Evolutionary conservation across 164 flowering plant species (phyloP).

Genomic region (grape (Vitis vinifera)): ASM3070453v1 NC_081814.1:12372501-12373000

Average conservation of each 20-base stretch:
- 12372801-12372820: too few species aligned
- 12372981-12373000: too few species aligned
- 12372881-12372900: too few species aligned
- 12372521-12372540: constrained; percentile 30
- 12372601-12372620: constrained; percentile 53
- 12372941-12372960: too few species aligned
- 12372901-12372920: too few species aligned
- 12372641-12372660: constrained; percentile 41
- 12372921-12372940: too few species aligned
- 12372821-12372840: too few species aligned
- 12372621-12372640: constrained; percentile 47
- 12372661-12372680: constrained; percentile 53
- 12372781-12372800: too few species aligned
- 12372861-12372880: too few species aligned
- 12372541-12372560: constrained; percentile 22
- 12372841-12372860: too few species aligned
- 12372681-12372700: constrained; percentile 42
- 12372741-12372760: constrained; percentile 13
- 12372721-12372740: constrained; percentile 50
- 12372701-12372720: constrained; percentile 48
- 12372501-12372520: constrained; percentile 39
- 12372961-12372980: too few species aligned
- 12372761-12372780: too few species aligned
- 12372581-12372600: constrained; percentile 54
- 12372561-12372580: constrained; percentile 39